Evolutionary conservation across 768 basidiomycete genomes (phyloP), one percentile per base, ranked within the genome.

Genomic region (Mrakia blollopis): DNA sequence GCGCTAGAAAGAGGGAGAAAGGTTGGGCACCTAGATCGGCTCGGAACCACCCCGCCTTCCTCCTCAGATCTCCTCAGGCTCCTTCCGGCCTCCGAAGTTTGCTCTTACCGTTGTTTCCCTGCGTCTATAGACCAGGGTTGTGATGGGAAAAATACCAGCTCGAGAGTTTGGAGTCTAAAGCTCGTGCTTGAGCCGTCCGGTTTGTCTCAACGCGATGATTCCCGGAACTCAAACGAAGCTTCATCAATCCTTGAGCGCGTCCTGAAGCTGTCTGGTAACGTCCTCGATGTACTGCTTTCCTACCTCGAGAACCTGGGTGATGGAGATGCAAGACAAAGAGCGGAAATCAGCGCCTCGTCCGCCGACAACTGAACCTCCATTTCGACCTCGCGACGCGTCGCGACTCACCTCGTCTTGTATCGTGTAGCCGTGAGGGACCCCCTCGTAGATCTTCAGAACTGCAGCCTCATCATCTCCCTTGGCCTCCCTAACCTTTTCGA

Each of bases 331-430:
- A 10, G 44, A 23, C n/a, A 10, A 57, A 10, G 9, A 57, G 57
- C 57, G 44, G n/a, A 52, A 10, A n/a, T 57, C 57, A 57, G 57
- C 57, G 57, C 14, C 18, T 47, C 28, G 23, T 18, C 18, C 44
- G 18, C 13, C n/a, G n/a, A n/a, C n/a, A n/a, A n/a, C n/a, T n/a
- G n/a, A n/a, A n/a, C 25, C 44, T 7, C 3, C 69, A n/a, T 16
- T 10, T 28, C 11, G 18, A 4, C 13, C 41, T 50, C 44, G n/a
- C n/a, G n/a, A n/a, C n/a, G n/a, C n/a, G 44, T n/a, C 44, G 68
- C 52, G 35, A 72, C 72, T 16, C 37, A 72, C 72, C 21, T 23
- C 72, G 37, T 72, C 72, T 25, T 72, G 72, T 7, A 72, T 72
- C 25, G 72, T 72, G 39, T 72, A 72, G 14, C 32, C 72, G 54